These are phyloP conservation scores for Phytophthora citricola DNA, from an alignment of 352 stramenopile species.

Conservation along the genomic window DNA sequence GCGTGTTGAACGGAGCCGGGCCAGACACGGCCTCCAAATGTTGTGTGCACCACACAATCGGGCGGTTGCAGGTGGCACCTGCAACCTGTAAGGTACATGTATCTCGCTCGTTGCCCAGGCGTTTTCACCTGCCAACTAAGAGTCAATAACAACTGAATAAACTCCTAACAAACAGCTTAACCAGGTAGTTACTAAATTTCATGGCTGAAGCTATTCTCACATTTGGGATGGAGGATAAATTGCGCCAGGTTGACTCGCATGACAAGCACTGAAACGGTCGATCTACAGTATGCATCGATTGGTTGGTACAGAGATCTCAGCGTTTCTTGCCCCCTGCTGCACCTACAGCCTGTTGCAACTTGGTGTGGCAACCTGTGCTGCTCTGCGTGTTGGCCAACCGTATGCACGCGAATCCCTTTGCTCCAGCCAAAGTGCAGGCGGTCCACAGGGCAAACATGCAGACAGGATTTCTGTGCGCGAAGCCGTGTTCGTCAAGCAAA, in stretches of 20 bases:
- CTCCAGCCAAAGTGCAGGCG: neutral
- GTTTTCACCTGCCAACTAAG: no score
- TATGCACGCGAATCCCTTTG: slow-evolving; percentile 9
- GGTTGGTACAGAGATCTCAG: neutral
- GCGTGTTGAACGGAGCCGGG: slow-evolving; percentile 24
- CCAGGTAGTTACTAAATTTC: no score
- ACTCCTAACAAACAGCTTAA: no score
- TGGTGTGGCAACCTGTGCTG: no score
- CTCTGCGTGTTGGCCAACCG: neutral
- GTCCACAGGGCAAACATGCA: neutral
- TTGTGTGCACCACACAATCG: neutral
- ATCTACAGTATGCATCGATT: slow-evolving; percentile 22
- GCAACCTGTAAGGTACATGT: neutral
- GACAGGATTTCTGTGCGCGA: slow-evolving; percentile 23
- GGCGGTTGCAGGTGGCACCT: neutral
- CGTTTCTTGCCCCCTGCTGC: neutral
- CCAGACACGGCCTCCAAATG: slow-evolving; percentile 1
- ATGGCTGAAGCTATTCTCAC: no score
- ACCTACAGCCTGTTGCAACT: no score
- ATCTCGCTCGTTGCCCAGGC: no score
- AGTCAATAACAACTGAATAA: no score
- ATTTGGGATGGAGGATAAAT: no score
- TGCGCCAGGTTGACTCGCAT: neutral
- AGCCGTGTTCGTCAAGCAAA: slow-evolving; percentile 16
- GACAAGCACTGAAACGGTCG: slow-evolving; percentile 3